Evolutionary conservation across 2,329 filamentous ascomycete species (phyloP).

Genomic region (Aphanocladium album): DNA sequence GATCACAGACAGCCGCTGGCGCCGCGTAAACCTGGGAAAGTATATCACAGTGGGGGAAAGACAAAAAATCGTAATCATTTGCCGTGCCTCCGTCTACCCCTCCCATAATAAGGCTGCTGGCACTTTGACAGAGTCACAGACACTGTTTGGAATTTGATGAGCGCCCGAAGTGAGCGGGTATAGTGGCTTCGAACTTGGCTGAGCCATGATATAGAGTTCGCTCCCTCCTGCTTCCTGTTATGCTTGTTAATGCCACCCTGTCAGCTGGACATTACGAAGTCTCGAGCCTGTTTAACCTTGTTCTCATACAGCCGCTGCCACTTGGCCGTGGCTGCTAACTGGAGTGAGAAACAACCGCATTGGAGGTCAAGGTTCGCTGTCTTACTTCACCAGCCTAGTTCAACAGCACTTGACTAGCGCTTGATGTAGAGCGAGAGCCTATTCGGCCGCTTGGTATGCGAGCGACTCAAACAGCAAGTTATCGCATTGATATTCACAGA

Average conservation of each 20-base stretch:
- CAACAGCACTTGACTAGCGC: not conserved
- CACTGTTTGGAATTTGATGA: not conserved
- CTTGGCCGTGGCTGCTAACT: too few species aligned
- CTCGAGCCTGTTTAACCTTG: not conserved
- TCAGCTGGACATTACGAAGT: not conserved
- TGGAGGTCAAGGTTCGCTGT: not conserved
- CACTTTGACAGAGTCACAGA: not conserved
- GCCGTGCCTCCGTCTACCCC: not conserved
- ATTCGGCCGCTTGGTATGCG: not conserved
- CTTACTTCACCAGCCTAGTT: not conserved
- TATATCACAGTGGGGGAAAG: not conserved
- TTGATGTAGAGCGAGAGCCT: conserved; percentile 1
- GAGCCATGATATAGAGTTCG: conserved; percentile 1
- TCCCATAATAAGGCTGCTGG: not conserved
- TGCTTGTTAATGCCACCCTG: not conserved
- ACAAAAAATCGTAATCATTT: not conserved
- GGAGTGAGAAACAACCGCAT: not conserved
- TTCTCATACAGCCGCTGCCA: not conserved
- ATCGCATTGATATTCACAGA: not conserved
- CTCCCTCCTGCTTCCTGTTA: not conserved
- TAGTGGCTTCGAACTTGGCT: not conserved
- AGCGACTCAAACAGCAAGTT: not conserved
- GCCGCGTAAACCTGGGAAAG: not conserved
- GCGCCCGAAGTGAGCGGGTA: not conserved
- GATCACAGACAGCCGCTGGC: not conserved